These are phyloP conservation scores for Xylaria sp. DNA, from an alignment of 2,329 filamentous ascomycete genomes.

Conservation along the genomic window DNA sequence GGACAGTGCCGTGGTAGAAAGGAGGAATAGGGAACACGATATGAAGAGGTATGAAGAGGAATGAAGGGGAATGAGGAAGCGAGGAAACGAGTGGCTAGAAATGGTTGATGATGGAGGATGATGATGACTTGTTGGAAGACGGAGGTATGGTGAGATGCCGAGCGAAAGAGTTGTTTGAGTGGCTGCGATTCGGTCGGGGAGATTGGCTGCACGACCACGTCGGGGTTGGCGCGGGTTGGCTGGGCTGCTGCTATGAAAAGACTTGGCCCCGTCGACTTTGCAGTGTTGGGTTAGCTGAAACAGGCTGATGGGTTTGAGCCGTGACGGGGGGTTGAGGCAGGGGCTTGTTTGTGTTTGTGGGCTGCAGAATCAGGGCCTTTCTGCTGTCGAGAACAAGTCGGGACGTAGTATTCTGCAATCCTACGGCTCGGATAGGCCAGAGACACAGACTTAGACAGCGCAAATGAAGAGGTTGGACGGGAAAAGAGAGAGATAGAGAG, in stretches of 20 bases:
- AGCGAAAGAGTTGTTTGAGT: conserved; percentile 24
- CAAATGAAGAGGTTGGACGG: background rate
- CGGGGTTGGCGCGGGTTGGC: conserved; percentile 13
- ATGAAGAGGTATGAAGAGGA: conserved; percentile 17
- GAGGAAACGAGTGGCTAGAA: conserved; percentile 32
- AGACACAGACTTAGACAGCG: too few relatives aligned
- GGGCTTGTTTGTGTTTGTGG: conserved; percentile 35
- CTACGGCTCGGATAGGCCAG: too few relatives aligned
- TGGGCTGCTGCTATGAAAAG: conserved; percentile 37
- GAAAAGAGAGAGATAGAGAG: background rate
- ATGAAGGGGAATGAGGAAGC: conserved; percentile 23
- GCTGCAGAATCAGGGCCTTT: conserved; percentile 14
- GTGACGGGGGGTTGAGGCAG: conserved; percentile 48
- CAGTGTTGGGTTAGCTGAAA: conserved; percentile 51
- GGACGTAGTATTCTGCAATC: too few relatives aligned
- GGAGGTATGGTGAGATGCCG: conserved; percentile 34
- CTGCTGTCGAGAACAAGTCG: conserved; percentile 7
- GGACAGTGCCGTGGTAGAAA: conserved; percentile 1
- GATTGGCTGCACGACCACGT: conserved; percentile 23
- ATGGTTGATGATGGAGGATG: conserved; percentile 12
- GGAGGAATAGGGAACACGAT: conserved; percentile 12
- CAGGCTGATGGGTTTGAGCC: conserved; percentile 52
- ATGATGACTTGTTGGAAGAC: conserved; percentile 25
- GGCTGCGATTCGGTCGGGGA: conserved; percentile 6
- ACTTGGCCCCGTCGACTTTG: conserved; percentile 37